Base-by-base conservation (phyloP, 441 rosid genomes). In the Syzygium malaccense region DNA sequence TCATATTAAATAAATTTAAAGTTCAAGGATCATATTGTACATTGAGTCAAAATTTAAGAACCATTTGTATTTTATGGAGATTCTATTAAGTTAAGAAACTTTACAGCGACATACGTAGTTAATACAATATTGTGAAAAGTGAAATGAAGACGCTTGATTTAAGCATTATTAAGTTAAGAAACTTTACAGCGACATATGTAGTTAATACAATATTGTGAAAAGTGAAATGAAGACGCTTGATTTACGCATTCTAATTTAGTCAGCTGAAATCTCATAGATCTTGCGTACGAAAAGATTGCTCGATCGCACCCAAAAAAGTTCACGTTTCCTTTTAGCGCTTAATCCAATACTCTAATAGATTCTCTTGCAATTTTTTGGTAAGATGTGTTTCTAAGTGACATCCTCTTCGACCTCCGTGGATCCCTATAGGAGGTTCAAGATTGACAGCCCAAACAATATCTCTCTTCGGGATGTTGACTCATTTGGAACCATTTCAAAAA, bases 11-110 rank as follows among this genome's bases (percentile, higher is more conserved):
- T 1, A 60, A 28, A 28, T 2, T 13, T 28, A 2, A 28, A 60
- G 0, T 28, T 28, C 2, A 23, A 0, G 2, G 13, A 58, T 11
- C 6, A 58, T 6, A 6, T 6, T 60, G 0, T 0, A 0, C 5
- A 60, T 60, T 0, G 4, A 6, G 0, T 1, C 14, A 28, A 60
- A 62, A 0, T 60, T 13, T 14, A 60, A 0, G 5, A 5, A 26
- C 0, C 18, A 28, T 28, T 51, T 51, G 14, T 58, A 58, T 66
- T 32, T 4, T 32, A 11, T 68, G 6, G 14, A 71, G 26, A 71
- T 71, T 71, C 12, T 20, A 37, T 37, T 11, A 20, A 23, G 14
- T 37, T 20, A 20, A 71, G 41, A 23, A 12, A 71, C 8, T 37
- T 6, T 37, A 23, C 17, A 3, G 1, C 11, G 23, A 71, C n/a